A percentile compares a stretch with the other conserved stretches of the same genome.
Evolutionary conservation across 805 yeast genomes (phyloP).

Genomic region (Lipomyces yamanashiensis): DNA sequence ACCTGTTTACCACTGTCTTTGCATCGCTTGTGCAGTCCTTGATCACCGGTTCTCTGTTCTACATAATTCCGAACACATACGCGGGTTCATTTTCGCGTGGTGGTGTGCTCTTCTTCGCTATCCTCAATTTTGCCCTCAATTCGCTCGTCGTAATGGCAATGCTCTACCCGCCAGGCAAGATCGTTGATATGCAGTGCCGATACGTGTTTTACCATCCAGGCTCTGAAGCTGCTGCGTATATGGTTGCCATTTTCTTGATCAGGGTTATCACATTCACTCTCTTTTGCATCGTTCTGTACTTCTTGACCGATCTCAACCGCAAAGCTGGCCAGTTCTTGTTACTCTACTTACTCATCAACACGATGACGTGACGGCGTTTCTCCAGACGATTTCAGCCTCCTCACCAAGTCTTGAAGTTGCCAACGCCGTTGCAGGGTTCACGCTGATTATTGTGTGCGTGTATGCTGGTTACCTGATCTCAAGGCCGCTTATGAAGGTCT

Average conservation of each 20-base stretch:
- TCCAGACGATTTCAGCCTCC: conserved; percentile 50
- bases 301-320: conserved; percentile 59
- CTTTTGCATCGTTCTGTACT: conserved; percentile 58
- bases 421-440: conserved; percentile 53
- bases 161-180: conserved; percentile 55
- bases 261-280: conserved; percentile 51
- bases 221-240: conserved; percentile 67
- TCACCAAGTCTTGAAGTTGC: conserved; percentile 46
- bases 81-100: conserved; percentile 66
- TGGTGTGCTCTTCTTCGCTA: conserved; percentile 65
- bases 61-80: conserved; percentile 56
- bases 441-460: conserved; percentile 49
- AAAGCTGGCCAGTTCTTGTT: conserved; percentile 59
- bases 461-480: conserved; percentile 58
- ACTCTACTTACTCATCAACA: conserved; percentile 51
- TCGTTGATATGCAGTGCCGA: conserved; percentile 62
- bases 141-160: conserved; percentile 53
- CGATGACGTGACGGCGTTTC: conserved; percentile 61
- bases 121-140: conserved; percentile 53
- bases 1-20: conserved; percentile 50
- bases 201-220: conserved; percentile 65
- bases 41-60: conserved; percentile 66
- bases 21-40: conserved; percentile 62
- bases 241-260: conserved; percentile 62
- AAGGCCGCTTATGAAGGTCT: conserved; percentile 62